Conservation (phyloP, 306 rosid species). For the Pyrus bretschneideri region DNA sequence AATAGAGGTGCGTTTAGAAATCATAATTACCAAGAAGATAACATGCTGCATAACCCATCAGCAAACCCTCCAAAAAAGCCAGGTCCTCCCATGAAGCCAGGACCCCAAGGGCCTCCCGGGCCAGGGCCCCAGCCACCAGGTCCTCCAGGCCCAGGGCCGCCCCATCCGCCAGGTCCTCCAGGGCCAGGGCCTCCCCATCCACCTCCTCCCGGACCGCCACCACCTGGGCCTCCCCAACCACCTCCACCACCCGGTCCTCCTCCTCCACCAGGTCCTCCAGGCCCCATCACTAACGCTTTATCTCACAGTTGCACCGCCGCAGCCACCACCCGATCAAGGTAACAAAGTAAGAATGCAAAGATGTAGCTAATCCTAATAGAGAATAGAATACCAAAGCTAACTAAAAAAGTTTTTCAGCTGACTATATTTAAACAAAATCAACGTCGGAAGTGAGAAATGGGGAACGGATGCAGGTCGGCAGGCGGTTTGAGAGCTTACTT, state of each 20-base stretch:
- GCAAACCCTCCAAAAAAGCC: slow-evolving; percentile 59
- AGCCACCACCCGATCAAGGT: not conserved
- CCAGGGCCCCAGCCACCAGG: slow-evolving; percentile 24
- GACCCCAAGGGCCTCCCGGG: slow-evolving; percentile 26
- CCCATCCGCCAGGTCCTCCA: slow-evolving; percentile 38
- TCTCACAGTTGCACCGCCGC: not conserved
- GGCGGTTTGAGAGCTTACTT: slow-evolving; percentile 7
- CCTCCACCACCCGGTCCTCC: slow-evolving; percentile 16
- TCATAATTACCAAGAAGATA: slow-evolving; percentile 53
- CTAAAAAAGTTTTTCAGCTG: not conserved
- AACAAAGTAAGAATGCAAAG: not conserved
- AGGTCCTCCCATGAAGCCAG: slow-evolving; percentile 29
- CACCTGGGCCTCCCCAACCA: slow-evolving; percentile 11
- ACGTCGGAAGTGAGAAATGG: not conserved
- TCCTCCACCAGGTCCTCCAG: slow-evolving; percentile 21
- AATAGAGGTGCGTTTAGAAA: not conserved
- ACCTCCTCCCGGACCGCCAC: slow-evolving; percentile 11
- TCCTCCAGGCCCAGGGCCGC: slow-evolving; percentile 27
- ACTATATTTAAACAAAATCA: not conserved
- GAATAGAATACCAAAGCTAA: not conserved
- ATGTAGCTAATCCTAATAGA: not conserved
- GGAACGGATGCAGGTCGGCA: not conserved
- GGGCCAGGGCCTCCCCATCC: slow-evolving; percentile 33
- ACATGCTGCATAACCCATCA: slow-evolving; percentile 42
- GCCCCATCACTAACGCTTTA: slow-evolving; percentile 35